A percentile compares a stretch with the other conserved stretches of the same genome.
Conservation (phyloP, 2,329 filamentous ascomycete genomes). For the Ceratocystis huliohia region DNA sequence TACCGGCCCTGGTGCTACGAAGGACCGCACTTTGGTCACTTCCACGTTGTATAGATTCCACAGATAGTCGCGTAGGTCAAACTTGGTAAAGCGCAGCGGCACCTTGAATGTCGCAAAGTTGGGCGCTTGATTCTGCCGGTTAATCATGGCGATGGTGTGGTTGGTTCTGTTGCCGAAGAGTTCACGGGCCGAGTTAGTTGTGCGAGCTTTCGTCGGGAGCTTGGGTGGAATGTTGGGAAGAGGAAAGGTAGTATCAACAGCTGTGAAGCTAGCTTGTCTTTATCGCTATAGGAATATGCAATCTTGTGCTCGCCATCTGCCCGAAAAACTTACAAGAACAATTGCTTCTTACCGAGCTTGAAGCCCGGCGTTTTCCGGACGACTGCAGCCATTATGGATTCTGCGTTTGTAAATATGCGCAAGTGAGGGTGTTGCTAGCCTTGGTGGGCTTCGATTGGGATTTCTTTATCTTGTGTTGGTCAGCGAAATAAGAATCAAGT, state of each 20-base stretch:
- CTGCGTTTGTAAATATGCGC: neutral
- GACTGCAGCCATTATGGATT: slow-evolving; percentile 31
- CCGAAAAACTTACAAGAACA: slow-evolving; percentile 39
- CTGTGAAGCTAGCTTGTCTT: too few species aligned
- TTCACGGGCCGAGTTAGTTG: neutral
- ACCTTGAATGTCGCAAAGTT: slow-evolving; percentile 83
- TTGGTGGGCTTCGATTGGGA: neutral
- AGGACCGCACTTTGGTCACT: slow-evolving; percentile 61
- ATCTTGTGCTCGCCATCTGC: neutral
- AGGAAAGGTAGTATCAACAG: too few species aligned
- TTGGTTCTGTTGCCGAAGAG: slow-evolving; percentile 48
- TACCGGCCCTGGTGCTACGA: slow-evolving; percentile 31
- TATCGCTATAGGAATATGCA: too few species aligned
- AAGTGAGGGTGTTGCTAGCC: neutral
- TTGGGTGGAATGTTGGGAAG: neutral
- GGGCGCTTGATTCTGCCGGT: slow-evolving; percentile 56
- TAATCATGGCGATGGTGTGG: slow-evolving; percentile 67
- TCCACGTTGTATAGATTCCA: slow-evolving; percentile 71
- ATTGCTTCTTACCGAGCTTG: slow-evolving; percentile 40
- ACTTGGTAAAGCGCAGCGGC: slow-evolving; percentile 85
- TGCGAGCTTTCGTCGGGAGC: neutral
- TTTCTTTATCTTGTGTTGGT: neutral
- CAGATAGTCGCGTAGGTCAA: slow-evolving; percentile 92
- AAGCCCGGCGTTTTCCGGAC: slow-evolving; percentile 34
- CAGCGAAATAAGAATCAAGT: neutral